Percentiles rank a stretch among this genome's conserved stretches.
Conservation (phyloP, 2,329 filamentous ascomycete species). For the Sordariomycetes sp. region DNA sequence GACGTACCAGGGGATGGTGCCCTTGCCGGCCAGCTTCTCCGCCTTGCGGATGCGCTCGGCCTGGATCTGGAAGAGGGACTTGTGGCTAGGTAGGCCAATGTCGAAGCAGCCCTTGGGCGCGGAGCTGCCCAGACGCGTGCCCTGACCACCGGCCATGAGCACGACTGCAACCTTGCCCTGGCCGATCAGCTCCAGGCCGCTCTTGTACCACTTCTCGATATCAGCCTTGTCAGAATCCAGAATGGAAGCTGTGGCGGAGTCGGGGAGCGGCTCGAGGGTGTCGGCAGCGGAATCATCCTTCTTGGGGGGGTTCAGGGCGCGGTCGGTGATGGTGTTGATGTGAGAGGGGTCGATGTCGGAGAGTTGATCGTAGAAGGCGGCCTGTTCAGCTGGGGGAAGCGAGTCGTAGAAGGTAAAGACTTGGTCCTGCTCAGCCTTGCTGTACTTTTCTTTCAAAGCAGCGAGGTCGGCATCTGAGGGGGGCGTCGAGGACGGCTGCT, state of each 20-base stretch:
- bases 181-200: conserved; percentile 70
- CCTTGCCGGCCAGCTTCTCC: conserved; percentile 66
- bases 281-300: conserved; percentile 41
- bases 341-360: conserved; percentile 70
- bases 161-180: conserved; percentile 77
- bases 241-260: conserved; percentile 78
- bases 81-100: conserved; percentile 85
- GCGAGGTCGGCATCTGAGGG: conserved; percentile 38
- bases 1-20: conserved; percentile 87
- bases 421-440: conserved; percentile 70
- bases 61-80: conserved; percentile 96
- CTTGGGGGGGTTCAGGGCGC: conserved; percentile 70
- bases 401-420: conserved; percentile 77
- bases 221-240: conserved; percentile 77
- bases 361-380: conserved; percentile 72
- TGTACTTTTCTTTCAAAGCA: conserved; percentile 62
- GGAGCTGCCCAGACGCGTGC: conserved; percentile 87
- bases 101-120: conserved; percentile 97
- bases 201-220: conserved; percentile 75
- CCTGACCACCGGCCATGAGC: conserved; percentile 94
- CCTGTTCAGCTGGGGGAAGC: conserved; percentile 65
- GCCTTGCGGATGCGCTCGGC: conserved; percentile 86
- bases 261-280: conserved; percentile 76
- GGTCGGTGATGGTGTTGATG: conserved; percentile 81
- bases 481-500: background rate